Conservation (phyloP, 495 filamentous ascomycete species). For the Penicillium odoratum region DNA sequence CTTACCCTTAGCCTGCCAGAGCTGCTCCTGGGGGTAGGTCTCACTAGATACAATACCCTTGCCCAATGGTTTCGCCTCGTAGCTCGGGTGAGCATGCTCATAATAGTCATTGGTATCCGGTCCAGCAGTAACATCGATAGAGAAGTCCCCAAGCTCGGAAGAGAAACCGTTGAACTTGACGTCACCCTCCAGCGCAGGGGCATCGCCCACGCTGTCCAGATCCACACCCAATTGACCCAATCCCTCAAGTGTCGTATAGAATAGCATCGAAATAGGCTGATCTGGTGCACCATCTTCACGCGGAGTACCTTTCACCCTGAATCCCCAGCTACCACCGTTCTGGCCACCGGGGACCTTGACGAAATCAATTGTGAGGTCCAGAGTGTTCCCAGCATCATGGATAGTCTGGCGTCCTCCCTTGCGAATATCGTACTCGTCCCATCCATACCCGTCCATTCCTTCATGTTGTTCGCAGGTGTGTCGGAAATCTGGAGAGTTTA, state of each 20-base stretch:
- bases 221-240: constrained; percentile 63
- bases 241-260: constrained; percentile 80
- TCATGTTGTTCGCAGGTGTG: constrained; percentile 96
- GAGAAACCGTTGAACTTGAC: constrained; percentile 76
- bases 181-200: constrained; percentile 65
- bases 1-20: constrained; percentile 84
- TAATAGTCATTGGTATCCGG: constrained; percentile 63
- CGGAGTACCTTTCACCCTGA: constrained; percentile 79
- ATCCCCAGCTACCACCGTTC: constrained; percentile 90
- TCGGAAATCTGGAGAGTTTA: constrained; percentile 63
- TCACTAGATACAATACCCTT: constrained; percentile 72
- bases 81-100: constrained; percentile 59
- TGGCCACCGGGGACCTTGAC: constrained; percentile 88
- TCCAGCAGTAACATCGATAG: constrained; percentile 72
- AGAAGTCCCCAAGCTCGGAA: constrained; percentile 78
- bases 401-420: constrained; percentile 86
- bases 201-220: constrained; percentile 43
- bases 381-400: constrained; percentile 78
- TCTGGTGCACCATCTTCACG: constrained; percentile 63
- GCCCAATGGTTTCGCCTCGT: constrained; percentile 72
- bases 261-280: constrained; percentile 74
- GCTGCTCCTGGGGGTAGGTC: constrained; percentile 60
- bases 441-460: constrained; percentile 93
- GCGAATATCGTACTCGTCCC: constrained; percentile 92
- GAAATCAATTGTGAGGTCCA: constrained; percentile 91